Percentiles rank a stretch among this genome's conserved stretches.
These are phyloP conservation scores for Argentina anserina DNA, from an alignment of 306 rosid genomes.

Conservation along the genomic window DNA sequence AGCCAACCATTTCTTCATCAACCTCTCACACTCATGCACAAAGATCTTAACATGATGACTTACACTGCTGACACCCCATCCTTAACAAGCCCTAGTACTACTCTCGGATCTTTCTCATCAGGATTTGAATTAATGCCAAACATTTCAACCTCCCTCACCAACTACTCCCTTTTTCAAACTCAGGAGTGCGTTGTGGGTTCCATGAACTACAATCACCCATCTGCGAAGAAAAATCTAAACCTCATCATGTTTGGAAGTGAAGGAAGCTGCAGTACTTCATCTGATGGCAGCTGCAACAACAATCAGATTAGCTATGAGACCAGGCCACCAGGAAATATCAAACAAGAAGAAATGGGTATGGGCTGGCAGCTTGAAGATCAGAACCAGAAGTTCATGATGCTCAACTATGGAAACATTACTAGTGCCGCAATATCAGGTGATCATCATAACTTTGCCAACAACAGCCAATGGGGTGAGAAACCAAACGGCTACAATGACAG, in stretches of 20 bases:
- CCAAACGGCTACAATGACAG: slow-evolving; percentile 16
- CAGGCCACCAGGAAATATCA: slow-evolving; percentile 20
- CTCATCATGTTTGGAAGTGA: slow-evolving; percentile 57
- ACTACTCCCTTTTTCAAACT: slow-evolving; percentile 36
- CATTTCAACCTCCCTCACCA: slow-evolving; percentile 24
- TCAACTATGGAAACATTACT: slow-evolving; percentile 18
- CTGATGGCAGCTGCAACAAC: slow-evolving; percentile 62
- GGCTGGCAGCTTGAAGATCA: slow-evolving; percentile 35
- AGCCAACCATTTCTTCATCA: slow-evolving; percentile 5
- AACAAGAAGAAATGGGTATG: slow-evolving; percentile 43
- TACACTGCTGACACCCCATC: slow-evolving; percentile 8
- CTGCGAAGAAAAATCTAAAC: slow-evolving; percentile 32
- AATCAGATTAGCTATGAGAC: slow-evolving; percentile 33
- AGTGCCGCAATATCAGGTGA: not conserved
- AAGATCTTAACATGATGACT: slow-evolving; percentile 20
- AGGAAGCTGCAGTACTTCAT: slow-evolving; percentile 64
- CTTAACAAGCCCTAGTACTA: slow-evolving; percentile 8
- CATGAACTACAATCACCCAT: slow-evolving; percentile 27
- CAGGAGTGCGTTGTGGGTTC: slow-evolving; percentile 38
- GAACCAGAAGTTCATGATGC: slow-evolving; percentile 28
- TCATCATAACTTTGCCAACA: slow-evolving; percentile 12
- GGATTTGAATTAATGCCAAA: slow-evolving; percentile 26
- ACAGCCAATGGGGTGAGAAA: slow-evolving; percentile 38
- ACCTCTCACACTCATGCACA: slow-evolving; percentile 25
- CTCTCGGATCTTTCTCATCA: slow-evolving; percentile 29